These are phyloP conservation scores for Colletotrichum spinosum DNA, from an alignment of 2,329 filamentous ascomycete genomes.

Conservation along the genomic window DNA sequence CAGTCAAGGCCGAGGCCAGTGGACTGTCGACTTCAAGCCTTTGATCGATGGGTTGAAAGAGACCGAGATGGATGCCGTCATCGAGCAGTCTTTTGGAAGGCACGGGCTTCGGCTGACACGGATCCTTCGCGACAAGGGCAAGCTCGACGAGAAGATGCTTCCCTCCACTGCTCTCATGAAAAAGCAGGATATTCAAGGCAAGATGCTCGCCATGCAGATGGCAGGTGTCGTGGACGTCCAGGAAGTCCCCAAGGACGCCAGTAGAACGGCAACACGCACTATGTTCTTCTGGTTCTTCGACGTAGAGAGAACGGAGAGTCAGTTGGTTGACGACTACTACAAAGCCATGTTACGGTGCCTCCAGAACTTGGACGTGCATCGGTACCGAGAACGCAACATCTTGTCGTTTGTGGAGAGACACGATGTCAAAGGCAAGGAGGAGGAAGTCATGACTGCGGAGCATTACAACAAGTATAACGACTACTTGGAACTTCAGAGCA, in stretches of 20 bases:
- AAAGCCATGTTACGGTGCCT: conserved; percentile 89
- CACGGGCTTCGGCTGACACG: conserved; percentile 85
- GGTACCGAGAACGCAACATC: conserved; percentile 76
- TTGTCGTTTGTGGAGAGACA: conserved; percentile 85
- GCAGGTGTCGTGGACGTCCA: conserved; percentile 90
- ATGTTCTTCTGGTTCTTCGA: conserved; percentile 96
- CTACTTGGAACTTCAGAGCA: conserved; percentile 74
- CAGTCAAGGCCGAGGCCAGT: conserved; percentile 73
- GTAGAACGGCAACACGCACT: conserved; percentile 83
- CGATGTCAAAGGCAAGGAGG: conserved; percentile 86
- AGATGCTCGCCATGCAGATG: conserved; percentile 87
- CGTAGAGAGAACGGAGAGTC: conserved; percentile 74
- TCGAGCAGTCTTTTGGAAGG: conserved; percentile 81
- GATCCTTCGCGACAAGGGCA: conserved; percentile 87
- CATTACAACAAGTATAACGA: conserved; percentile 74
- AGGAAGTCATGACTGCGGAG: conserved; percentile 79
- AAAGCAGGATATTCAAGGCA: conserved; percentile 85
- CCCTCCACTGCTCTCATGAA: conserved; percentile 85
- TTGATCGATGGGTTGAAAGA: conserved; percentile 79
- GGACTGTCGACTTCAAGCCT: conserved; percentile 85
- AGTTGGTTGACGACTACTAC: conserved; percentile 84
- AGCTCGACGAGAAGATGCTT: conserved; percentile 93
- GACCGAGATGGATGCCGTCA: conserved; percentile 82
- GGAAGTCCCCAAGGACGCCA: conserved; percentile 91
- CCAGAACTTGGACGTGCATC: conserved; percentile 83